Evolutionary conservation across 306 rosid species (phyloP).

Genomic region (Glycine soja): DNA sequence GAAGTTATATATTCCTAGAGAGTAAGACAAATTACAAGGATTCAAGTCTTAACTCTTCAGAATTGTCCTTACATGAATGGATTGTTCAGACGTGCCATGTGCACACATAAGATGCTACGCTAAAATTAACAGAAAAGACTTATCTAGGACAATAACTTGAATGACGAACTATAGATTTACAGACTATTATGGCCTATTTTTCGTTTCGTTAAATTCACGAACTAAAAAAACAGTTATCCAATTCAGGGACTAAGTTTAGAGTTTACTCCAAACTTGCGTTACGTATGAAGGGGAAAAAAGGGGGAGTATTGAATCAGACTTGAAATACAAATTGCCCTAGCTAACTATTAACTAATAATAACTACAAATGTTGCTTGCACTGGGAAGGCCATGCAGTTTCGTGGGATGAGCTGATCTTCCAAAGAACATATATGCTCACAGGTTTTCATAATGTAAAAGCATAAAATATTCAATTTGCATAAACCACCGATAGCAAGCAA

Average conservation of each 20-base stretch:
- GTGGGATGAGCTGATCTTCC: not conserved
- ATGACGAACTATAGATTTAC: not conserved
- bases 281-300: not conserved
- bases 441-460: slow-evolving; percentile 12
- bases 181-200: not conserved
- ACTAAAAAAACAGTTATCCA: not conserved
- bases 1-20: too few relatives aligned
- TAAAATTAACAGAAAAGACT: too few relatives aligned
- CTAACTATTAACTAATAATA: not conserved
- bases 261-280: not conserved
- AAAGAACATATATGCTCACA: not conserved
- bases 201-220: not conserved
- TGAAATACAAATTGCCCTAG: not conserved
- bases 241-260: not conserved
- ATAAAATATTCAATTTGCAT: slow-evolving; percentile 3
- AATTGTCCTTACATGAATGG: too few relatives aligned
- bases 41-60: too few relatives aligned
- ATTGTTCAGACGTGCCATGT: too few relatives aligned
- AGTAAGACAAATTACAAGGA: too few relatives aligned
- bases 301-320: not conserved
- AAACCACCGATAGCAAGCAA: slow-evolving; percentile 18
- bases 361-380: not conserved
- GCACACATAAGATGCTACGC: too few relatives aligned
- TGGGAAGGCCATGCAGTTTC: not conserved
- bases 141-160: too few relatives aligned